phyloP scores from a whole-genome alignment of 371 early-diverging fungal genomes.

The Syncephalastrum contaminatum region DNA sequence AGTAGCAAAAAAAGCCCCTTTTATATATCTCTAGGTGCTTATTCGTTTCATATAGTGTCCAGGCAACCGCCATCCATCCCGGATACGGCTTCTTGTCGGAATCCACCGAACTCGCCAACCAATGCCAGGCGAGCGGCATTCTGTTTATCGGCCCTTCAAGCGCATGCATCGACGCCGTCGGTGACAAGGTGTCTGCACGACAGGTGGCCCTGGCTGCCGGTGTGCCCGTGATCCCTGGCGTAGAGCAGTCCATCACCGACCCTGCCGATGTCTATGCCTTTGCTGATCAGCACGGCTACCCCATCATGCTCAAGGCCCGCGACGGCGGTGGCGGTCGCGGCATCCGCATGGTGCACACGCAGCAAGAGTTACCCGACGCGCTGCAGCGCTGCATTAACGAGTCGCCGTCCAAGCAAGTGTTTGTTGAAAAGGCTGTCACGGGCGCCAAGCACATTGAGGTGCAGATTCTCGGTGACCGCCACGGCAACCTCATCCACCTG shows the following conservation, averaged over 20 bases:
- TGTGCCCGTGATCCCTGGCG: constrained; percentile 39
- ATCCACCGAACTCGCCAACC: constrained; percentile 65
- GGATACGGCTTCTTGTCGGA: constrained; percentile 92
- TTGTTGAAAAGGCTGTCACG: constrained; percentile 85
- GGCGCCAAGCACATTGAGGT: constrained; percentile 90
- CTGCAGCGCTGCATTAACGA: constrained; percentile 35
- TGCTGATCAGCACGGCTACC: constrained; percentile 57
- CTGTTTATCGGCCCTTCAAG: constrained; percentile 78
- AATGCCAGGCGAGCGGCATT: constrained; percentile 58
- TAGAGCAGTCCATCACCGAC: constrained; percentile 19
- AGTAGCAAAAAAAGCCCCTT: too few relatives aligned
- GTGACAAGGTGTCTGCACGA: constrained; percentile 81
- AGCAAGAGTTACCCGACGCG: constrained; percentile 20
- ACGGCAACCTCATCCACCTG: constrained; percentile 74
- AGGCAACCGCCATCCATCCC: constrained; percentile 68
- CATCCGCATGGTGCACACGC: constrained; percentile 65
- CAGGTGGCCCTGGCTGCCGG: constrained; percentile 28
- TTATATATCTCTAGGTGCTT: too few relatives aligned
- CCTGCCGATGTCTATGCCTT: constrained; percentile 23
- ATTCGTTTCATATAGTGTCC: constrained; percentile 13
- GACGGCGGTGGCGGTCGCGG: constrained; percentile 93
- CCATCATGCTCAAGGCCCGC: constrained; percentile 85
- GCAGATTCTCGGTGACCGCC: constrained; percentile 76
- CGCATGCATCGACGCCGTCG: constrained; percentile 80
- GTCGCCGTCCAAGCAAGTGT: constrained; percentile 39